Conservation (phyloP, 306 rosid genomes). For the Vigna angularis region DNA sequence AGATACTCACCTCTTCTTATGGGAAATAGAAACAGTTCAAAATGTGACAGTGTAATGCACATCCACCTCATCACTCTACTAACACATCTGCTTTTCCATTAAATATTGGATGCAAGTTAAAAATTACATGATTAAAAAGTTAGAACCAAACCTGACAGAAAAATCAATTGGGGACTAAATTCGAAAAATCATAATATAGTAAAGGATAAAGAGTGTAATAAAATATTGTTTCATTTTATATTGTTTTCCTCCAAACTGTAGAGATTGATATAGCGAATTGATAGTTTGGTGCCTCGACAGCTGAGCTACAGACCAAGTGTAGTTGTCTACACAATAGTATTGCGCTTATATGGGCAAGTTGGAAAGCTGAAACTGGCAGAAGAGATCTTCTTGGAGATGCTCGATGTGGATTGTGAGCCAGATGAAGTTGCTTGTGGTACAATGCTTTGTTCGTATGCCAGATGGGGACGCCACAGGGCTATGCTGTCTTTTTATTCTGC, state of each 20-base stretch:
- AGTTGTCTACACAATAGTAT: constrained; percentile 79
- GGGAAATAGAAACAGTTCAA: too few relatives aligned
- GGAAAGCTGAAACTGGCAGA: constrained; percentile 90
- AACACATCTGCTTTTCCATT: not conserved
- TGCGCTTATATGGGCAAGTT: constrained; percentile 87
- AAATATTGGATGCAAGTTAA: not conserved
- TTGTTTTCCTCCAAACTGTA: constrained; percentile 42
- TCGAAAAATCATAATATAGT: not conserved
- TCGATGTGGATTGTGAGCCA: constrained; percentile 82
- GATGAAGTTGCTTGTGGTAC: constrained; percentile 98
- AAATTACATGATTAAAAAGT: not conserved
- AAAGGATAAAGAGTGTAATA: not conserved
- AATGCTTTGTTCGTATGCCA: constrained; percentile 92
- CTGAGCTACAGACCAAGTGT: constrained; percentile 85
- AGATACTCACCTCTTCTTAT: too few relatives aligned
- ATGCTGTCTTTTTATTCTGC: constrained; percentile 93
- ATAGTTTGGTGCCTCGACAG: constrained; percentile 77
- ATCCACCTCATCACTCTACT: not conserved
- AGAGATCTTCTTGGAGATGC: constrained; percentile 95
- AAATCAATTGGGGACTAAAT: not conserved
- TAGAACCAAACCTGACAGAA: not conserved
- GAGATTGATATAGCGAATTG: constrained; percentile 56
- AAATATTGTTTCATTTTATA: constrained; percentile 27
- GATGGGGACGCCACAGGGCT: constrained; percentile 94
- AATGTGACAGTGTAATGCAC: not conserved